Base-by-base conservation (phyloP, 2,329 filamentous ascomycete species). In the Exophiala mesophila region DNA sequence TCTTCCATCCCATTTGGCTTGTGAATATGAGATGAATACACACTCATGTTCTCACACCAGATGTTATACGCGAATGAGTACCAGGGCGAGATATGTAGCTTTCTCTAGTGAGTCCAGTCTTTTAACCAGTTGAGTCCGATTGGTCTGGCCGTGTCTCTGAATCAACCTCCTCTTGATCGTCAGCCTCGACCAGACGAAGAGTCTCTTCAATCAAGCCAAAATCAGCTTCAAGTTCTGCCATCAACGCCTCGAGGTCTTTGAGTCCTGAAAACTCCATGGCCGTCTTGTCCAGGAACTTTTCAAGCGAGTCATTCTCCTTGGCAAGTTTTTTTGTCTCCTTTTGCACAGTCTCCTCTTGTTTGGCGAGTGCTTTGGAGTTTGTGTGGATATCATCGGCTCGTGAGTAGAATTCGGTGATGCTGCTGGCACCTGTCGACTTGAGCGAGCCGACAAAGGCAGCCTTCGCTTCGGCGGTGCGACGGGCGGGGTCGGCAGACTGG, bases 371-470 rank as follows among this genome's bases (percentile, higher is more conserved):
- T 5, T 63, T 57, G 10, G 70, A 65, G 57, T 81, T 81, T 31
- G 64, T 58, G 58, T 79, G 74, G n/a, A 82, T 67, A 44, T 71
- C 73, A 32, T 67, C 63, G 15, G 75, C 76, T 40, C 76, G 72
- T 36, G 68, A 66, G 48, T 72, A 72, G 36, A 80, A 67, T 34
- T 74, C 69, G 13, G 65, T 58, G 53, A 77, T 73, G 54, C 78
- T 67, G 39, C 65, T 71, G 60, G 57, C 63, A 59, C 65, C 67
- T 36, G 63, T 64, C 36, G 62, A 63, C 49, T 59, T 60, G 4
- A 71, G 62, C 4, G 68, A 67, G 35, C 64, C 67, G 9, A 60
- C 63, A 56, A 71, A 71, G 17, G 68, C 68, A 19, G 63, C 55
- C 45, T 60, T 58, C 30, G 68, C 67, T 62, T 70, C 67, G 42